Evolutionary conservation across 2,329 filamentous ascomycete species (phyloP).

Genomic region (Penicillium sp.): DNA sequence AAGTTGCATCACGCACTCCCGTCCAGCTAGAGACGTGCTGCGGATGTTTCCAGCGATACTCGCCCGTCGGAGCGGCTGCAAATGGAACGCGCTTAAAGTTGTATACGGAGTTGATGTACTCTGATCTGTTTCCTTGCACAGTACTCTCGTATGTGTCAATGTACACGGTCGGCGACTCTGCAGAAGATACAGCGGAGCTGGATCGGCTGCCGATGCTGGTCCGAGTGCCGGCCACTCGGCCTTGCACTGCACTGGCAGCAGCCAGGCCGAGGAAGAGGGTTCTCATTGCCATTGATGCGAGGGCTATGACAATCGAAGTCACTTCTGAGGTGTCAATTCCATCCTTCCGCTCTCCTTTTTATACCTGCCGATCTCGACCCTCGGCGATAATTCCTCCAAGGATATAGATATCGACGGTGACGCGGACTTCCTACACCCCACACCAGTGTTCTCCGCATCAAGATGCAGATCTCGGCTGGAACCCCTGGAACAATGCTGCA

Average conservation of each 20-base stretch:
- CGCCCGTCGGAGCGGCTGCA: background rate
- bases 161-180: background rate
- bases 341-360: background rate
- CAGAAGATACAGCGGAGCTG: background rate
- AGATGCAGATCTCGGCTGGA: background rate
- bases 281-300: background rate
- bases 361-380: background rate
- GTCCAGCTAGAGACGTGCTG: background rate
- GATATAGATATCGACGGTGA: background rate
- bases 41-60: background rate
- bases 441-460: background rate
- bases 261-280: background rate
- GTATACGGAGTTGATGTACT: background rate
- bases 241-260: background rate
- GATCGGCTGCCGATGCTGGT: background rate
- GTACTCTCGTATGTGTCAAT: background rate
- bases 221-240: background rate
- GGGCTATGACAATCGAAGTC: background rate
- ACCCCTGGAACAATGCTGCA: background rate
- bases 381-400: conserved; percentile 1
- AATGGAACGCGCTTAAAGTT: conserved; percentile 1
- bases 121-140: background rate
- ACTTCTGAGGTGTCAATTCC: background rate
- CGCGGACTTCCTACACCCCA: background rate
- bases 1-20: background rate